Evolutionary conservation across 208 protist genomes (phyloP).

Genomic region (Trypanosoma rangeli): DNA sequence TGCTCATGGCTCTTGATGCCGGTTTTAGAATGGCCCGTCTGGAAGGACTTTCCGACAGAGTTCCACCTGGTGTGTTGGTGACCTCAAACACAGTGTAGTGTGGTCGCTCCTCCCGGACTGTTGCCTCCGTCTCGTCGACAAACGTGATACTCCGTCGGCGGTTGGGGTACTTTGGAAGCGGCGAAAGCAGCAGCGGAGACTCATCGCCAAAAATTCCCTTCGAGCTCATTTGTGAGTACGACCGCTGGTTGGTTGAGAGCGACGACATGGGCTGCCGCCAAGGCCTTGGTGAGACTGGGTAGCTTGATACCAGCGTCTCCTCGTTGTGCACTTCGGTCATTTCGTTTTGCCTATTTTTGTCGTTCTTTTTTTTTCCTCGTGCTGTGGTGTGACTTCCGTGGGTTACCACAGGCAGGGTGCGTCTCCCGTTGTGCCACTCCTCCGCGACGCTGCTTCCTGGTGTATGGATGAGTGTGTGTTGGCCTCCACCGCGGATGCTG

Average conservation of each 20-base stretch:
- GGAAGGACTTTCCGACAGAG: constrained; percentile 11
- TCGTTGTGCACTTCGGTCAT: constrained; percentile 7
- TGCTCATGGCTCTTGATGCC: constrained; percentile 8
- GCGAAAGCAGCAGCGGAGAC: constrained; percentile 64
- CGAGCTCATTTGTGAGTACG: constrained; percentile 78
- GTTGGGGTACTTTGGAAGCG: constrained; percentile 74
- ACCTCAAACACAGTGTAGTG: constrained; percentile 55
- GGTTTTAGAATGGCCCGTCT: background rate
- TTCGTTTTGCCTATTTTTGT: background rate
- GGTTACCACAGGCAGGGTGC: no score
- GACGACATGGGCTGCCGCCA: constrained; percentile 61
- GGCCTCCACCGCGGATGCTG: no score
- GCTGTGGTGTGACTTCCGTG: no score
- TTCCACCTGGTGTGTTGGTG: constrained; percentile 12
- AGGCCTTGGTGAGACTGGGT: constrained; percentile 61
- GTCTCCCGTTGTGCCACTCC: background rate
- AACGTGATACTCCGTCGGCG: constrained; percentile 85
- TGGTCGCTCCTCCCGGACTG: constrained; percentile 73
- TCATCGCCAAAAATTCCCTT: constrained; percentile 56
- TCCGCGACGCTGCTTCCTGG: background rate
- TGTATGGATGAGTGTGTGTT: background rate
- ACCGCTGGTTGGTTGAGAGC: constrained; percentile 81
- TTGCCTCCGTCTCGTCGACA: constrained; percentile 37
- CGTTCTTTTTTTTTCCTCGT: background rate
- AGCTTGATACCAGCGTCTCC: constrained; percentile 15